Percentiles rank a stretch among this genome's conserved stretches.
Conservation (phyloP, 2,329 filamentous ascomycete species). For the Fusarium lateritium region DNA sequence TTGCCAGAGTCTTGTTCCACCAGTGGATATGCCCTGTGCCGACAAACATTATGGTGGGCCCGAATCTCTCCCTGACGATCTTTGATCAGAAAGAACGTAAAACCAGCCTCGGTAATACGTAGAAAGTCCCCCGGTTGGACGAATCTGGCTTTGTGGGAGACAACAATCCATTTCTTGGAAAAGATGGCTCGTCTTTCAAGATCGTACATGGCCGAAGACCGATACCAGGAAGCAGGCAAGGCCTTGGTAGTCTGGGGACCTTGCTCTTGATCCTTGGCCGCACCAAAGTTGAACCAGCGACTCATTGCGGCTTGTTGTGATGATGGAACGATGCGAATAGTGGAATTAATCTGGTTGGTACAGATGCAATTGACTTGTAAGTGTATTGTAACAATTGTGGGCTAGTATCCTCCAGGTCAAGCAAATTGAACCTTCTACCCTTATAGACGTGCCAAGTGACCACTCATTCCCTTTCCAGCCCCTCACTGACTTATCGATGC, state of each 20-base stretch:
- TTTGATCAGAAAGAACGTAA: slow-evolving; percentile 4
- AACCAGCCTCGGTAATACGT: background rate
- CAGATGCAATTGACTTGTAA: too few species aligned
- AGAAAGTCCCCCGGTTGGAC: background rate
- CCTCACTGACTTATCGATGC: too few species aligned
- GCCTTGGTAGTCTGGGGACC: background rate
- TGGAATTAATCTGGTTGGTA: too few species aligned
- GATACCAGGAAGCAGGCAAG: slow-evolving; percentile 2
- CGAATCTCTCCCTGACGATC: background rate
- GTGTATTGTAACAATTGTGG: too few species aligned
- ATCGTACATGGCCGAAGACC: background rate
- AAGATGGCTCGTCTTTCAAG: background rate
- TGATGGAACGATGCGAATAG: too few species aligned
- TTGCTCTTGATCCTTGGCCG: background rate
- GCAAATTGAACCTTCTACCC: too few species aligned
- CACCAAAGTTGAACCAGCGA: background rate
- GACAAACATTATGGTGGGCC: slow-evolving; percentile 9
- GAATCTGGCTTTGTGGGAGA: background rate
- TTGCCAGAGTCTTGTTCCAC: background rate
- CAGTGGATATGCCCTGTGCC: background rate
- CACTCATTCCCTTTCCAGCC: too few species aligned
- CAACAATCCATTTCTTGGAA: background rate
- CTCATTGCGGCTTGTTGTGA: background rate
- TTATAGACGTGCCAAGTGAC: too few species aligned
- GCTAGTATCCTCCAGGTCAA: too few species aligned